Conservation (phyloP, 306 rosid species). For the Fagus sylvatica region DNA sequence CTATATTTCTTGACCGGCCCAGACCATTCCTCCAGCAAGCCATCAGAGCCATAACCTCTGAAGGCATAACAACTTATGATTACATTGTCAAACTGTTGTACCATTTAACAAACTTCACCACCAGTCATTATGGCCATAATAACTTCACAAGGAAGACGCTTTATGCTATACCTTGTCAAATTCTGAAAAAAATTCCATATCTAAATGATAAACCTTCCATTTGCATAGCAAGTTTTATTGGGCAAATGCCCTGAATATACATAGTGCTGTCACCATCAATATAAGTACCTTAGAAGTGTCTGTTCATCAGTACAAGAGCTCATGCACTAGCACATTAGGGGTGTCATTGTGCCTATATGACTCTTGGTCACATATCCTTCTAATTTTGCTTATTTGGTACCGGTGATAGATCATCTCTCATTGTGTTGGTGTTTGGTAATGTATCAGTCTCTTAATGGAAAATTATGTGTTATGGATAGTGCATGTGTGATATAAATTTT, state of each 20-base stretch:
- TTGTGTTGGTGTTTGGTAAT: not conserved
- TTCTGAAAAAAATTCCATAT: not conserved
- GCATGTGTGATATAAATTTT: not conserved
- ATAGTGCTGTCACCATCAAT: not conserved
- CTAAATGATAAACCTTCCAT: not conserved
- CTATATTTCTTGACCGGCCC: too few relatives aligned
- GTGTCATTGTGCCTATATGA: not conserved
- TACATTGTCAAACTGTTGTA: too few relatives aligned
- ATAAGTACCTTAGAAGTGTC: not conserved
- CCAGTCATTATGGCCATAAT: too few relatives aligned
- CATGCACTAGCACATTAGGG: not conserved
- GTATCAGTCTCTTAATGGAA: not conserved
- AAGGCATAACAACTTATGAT: too few relatives aligned
- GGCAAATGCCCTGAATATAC: not conserved
- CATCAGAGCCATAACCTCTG: too few relatives aligned
- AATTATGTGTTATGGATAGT: not conserved
- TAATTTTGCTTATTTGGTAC: not conserved
- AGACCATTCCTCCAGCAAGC: too few relatives aligned
- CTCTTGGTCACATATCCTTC: not conserved
- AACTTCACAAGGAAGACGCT: too few relatives aligned
- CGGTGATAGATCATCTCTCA: not conserved
- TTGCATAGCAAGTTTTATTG: not conserved
- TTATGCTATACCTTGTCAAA: not conserved
- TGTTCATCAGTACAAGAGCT: not conserved
- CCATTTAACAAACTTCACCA: too few relatives aligned